Evolutionary conservation across 805 yeast genomes (phyloP), one percentile per base, ranked within the genome.

Genomic region (Ogataea thermomethanolica): DNA sequence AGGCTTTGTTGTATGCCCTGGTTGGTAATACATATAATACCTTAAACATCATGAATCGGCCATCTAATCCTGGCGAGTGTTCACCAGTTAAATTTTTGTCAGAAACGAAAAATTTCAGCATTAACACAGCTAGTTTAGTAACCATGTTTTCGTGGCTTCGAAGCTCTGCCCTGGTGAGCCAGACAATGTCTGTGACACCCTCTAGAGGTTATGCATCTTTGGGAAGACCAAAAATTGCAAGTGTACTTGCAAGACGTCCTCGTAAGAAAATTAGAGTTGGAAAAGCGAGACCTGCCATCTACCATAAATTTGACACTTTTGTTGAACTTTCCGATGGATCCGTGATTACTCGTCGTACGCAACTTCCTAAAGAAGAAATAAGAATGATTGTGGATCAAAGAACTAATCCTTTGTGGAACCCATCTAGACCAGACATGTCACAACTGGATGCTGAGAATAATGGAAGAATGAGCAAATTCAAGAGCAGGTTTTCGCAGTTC

Each of bases 311-410:
- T 61, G 89, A 91, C 49, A 84, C 90, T 24, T 65, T 74, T 26
- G 90, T 93, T n/a, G 95, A 91, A 64, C 73, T 90, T 43, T 83
- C 95, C 50, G 99, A 93, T 61, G 99, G 99, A 2, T 84, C 96
- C 23, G 95, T 95, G 2, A 71, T 89, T 25, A 70, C 69, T 25
- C 76, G 99, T 64, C 75, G 85, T 54, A 79, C 96, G 1, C 95
- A 85, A 49, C 87, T 79, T 44, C 99, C 99, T 8, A 84, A 87
- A 54, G 81, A 76, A 38, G 96, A 93, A 56, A 70, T 86, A 54
- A 73, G 93, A 60, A 78, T 88, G 77, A 77, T 93, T 52, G 78
- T 80, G 37, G 99, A 93, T 64, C 95, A 85, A 71, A 79, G 96
- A 65, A 86, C 85, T 55, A 80, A 78, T 55, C 79, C 89, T 25